Conservation (phyloP, 495 filamentous ascomycete species). For the Penicillium paradoxum region DNA sequence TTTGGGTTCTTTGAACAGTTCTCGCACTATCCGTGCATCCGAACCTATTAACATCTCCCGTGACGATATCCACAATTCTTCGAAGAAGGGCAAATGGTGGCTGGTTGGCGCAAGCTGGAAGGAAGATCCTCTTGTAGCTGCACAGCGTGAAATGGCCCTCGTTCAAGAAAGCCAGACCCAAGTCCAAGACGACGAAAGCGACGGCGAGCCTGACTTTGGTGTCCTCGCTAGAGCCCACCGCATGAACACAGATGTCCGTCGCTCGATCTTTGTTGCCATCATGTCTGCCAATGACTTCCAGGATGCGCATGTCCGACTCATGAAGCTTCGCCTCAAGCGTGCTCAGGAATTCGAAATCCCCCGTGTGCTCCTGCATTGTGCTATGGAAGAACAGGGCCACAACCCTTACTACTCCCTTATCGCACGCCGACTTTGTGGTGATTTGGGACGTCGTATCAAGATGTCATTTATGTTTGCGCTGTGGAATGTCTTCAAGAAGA, state of each 20-base stretch:
- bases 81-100: slow-evolving; percentile 97
- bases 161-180: slow-evolving; percentile 12
- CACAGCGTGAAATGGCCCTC: slow-evolving; percentile 31
- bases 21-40: slow-evolving; percentile 59
- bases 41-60: slow-evolving; percentile 81
- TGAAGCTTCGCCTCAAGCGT: slow-evolving; percentile 79
- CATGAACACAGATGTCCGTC: slow-evolving; percentile 92
- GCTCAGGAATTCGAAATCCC: slow-evolving; percentile 83
- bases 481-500: slow-evolving; percentile 80
- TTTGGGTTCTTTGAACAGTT: slow-evolving; percentile 65
- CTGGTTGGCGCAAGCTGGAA: slow-evolving; percentile 89
- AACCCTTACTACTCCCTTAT: slow-evolving; percentile 93
- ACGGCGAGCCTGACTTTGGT: slow-evolving; percentile 59
- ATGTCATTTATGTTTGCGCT: slow-evolving; percentile 81
- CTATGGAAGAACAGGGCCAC: slow-evolving; percentile 73
- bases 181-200: slow-evolving; percentile 36
- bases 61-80: slow-evolving; percentile 70
- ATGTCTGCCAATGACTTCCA: slow-evolving; percentile 83
- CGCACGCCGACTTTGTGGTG: slow-evolving; percentile 64
- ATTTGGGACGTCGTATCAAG: slow-evolving; percentile 59
- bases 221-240: slow-evolving; percentile 74
- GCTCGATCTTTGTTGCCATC: slow-evolving; percentile 85
- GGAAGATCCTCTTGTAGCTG: slow-evolving; percentile 39
- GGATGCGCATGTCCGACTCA: slow-evolving; percentile 71
- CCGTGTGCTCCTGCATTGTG: slow-evolving; percentile 81